Base-by-base conservation (phyloP, 2,329 filamentous ascomycete genomes). In the Pleoardoris graminearum region DNA sequence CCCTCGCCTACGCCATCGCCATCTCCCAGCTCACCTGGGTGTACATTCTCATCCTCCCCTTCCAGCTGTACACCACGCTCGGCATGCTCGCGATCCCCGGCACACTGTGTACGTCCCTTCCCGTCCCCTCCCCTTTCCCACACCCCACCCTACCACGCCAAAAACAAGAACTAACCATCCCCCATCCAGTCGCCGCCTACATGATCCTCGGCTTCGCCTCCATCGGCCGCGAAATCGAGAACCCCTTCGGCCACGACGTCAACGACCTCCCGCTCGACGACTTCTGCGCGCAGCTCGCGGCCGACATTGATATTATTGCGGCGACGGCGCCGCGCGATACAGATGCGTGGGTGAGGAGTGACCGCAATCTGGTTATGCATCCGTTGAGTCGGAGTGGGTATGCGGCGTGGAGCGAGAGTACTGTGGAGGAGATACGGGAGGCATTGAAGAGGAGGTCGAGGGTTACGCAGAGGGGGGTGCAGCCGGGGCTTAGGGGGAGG, bases 11-110 rank as follows among this genome's bases (percentile, higher is more conserved):
- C 77, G 85, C 83, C 59, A 94, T 95, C 62, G 85, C 89, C 63
- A 92, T 94, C 69, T 85, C 86, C 19, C 90, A 95, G 70, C 92
- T 94, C 67, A 90, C 90, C 22, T 92, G 88, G 84, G 82, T 91
- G 42, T 95, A 94, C 74, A 85, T 94, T 47, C 76, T 91, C 60
- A 80, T 90, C 21, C 80, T 95, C 0, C 90, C 90, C 4, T 93
- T 94, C 80, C 90, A 95, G 75, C 83, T 95, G 4, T 82, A 84
- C 66, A 67, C 70, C 0, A 69, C 74, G 1, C 82, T 95, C 1
- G 62, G 73, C 5, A 94, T 87, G 85, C 80, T 91, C 59, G 86
- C 90, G 2, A 92, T 95, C 60, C 90, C 90, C 0, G 90, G 86
- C 8, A 50, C 48, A 2, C n/a, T 44, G n/a, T 37, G 48, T 50